Percentiles rank a stretch among this genome's conserved stretches.
These are phyloP conservation scores for Eucalyptus pauciflora DNA, from an alignment of 345 rosid species.

Conservation along the genomic window DNA sequence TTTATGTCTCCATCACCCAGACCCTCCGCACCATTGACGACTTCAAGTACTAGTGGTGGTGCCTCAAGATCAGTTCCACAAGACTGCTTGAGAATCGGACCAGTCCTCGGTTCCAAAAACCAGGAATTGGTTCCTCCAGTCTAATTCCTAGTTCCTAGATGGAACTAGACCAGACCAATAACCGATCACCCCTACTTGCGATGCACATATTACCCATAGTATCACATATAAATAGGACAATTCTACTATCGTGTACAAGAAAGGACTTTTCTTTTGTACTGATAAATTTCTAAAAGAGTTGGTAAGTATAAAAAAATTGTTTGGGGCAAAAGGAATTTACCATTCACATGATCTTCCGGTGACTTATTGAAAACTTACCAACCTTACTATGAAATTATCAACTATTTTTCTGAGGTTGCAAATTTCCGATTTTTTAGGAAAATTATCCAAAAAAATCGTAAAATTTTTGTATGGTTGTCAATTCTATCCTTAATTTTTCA, in stretches of 20 bases:
- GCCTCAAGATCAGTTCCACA: too few species aligned
- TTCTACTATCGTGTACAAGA: not conserved
- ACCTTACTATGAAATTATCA: not conserved
- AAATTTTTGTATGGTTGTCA: not conserved
- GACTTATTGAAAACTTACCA: not conserved
- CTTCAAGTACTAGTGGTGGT: too few species aligned
- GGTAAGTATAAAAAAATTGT: not conserved
- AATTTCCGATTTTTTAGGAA: too few species aligned
- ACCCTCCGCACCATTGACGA: too few species aligned
- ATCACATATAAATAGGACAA: not conserved
- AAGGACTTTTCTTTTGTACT: not conserved
- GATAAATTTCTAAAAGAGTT: not conserved
- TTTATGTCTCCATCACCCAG: too few species aligned
- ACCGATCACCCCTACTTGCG: not conserved
- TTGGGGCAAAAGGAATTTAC: not conserved
- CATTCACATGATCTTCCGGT: not conserved
- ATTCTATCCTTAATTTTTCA: not conserved
- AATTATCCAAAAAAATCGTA: not conserved
- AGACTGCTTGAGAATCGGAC: too few species aligned
- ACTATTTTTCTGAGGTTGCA: not conserved
- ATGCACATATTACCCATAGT: not conserved
- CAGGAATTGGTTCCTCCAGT: too few species aligned
- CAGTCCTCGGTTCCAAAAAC: too few species aligned
- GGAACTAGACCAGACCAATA: too few species aligned
- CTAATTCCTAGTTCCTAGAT: too few species aligned